These are phyloP conservation scores for Dalbergia oliveri DNA, from an alignment of 306 rosid species.

Conservation along the genomic window DNA sequence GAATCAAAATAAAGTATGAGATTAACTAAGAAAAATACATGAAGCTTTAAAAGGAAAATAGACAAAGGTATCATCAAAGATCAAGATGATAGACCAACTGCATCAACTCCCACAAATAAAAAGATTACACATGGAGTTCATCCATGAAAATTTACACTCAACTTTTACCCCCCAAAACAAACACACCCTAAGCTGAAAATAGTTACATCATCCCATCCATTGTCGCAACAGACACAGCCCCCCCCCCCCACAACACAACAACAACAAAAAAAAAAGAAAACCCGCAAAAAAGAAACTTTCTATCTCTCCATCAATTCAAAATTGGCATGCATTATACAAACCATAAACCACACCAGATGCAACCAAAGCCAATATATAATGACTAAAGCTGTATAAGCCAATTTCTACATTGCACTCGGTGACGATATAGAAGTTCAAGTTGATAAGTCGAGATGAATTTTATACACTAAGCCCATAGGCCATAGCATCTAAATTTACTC, in stretches of 20 bases:
- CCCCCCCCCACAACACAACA: too few relatives aligned
- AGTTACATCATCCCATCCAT: neutral
- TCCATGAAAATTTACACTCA: too few relatives aligned
- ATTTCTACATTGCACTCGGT: neutral
- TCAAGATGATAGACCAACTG: slow-evolving; percentile 27
- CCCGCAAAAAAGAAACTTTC: too few relatives aligned
- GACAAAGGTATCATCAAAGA: slow-evolving; percentile 1
- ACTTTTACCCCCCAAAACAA: too few relatives aligned
- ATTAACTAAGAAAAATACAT: slow-evolving; percentile 8
- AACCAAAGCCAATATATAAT: neutral
- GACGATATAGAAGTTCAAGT: slow-evolving; percentile 26
- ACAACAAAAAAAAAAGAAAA: too few relatives aligned
- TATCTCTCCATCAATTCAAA: neutral
- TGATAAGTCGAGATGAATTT: neutral
- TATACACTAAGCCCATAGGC: neutral
- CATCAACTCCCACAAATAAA: slow-evolving; percentile 12
- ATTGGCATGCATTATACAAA: slow-evolving; percentile 24
- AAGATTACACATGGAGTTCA: neutral
- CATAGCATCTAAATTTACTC: slow-evolving; percentile 1
- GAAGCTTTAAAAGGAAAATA: slow-evolving; percentile 6
- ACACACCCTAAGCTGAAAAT: neutral
- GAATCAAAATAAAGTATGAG: neutral
- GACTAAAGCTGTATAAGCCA: neutral
- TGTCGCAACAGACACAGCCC: too few relatives aligned
- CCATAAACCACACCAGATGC: slow-evolving; percentile 8